phyloP scores from a whole-genome alignment of 2,329 filamentous ascomycete species.

The Aspergillus fumigatiaffinis region DNA sequence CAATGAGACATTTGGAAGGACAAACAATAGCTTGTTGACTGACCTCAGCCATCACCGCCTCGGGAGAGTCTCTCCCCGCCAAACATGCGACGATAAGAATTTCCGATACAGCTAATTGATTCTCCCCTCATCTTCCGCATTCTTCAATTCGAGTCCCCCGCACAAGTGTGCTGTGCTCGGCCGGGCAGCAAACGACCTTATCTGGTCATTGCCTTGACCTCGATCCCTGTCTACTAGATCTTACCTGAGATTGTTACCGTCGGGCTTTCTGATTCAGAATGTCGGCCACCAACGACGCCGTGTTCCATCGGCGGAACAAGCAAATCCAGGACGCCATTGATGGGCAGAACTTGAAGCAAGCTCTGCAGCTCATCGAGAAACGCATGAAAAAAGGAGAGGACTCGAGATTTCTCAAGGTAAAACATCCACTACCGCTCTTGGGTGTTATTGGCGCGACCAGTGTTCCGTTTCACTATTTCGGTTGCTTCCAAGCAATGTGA shows the following conservation, averaged over 20 bases:
- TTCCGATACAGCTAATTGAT: background rate
- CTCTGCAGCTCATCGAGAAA: slow-evolving; percentile 48
- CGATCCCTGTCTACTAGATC: background rate
- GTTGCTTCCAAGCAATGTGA: background rate
- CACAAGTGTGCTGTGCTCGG: slow-evolving; percentile 23
- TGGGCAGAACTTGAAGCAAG: slow-evolving; percentile 47
- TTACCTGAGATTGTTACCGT: background rate
- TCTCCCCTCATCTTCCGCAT: slow-evolving; percentile 7
- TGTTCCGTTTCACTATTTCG: background rate
- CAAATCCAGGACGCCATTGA: slow-evolving; percentile 49
- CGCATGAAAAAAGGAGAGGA: slow-evolving; percentile 54
- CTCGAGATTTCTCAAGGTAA: slow-evolving; percentile 38
- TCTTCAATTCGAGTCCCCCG: slow-evolving; percentile 11
- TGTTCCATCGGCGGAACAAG: slow-evolving; percentile 45
- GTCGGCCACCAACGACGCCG: slow-evolving; percentile 32
- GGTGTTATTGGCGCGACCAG: background rate
- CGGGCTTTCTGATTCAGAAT: slow-evolving; percentile 8
- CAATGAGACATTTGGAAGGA: background rate
- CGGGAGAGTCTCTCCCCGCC: background rate
- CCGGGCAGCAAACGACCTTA: slow-evolving; percentile 18
- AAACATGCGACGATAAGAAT: background rate
- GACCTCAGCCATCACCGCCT: background rate
- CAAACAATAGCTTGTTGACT: background rate
- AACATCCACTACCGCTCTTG: slow-evolving; percentile 3
- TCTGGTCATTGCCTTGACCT: background rate